Percentiles rank a stretch among this genome's conserved stretches.
Evolutionary conservation across 2,329 filamentous ascomycete genomes (phyloP).

Genomic region (Gaeumannomyces tritici): DNA sequence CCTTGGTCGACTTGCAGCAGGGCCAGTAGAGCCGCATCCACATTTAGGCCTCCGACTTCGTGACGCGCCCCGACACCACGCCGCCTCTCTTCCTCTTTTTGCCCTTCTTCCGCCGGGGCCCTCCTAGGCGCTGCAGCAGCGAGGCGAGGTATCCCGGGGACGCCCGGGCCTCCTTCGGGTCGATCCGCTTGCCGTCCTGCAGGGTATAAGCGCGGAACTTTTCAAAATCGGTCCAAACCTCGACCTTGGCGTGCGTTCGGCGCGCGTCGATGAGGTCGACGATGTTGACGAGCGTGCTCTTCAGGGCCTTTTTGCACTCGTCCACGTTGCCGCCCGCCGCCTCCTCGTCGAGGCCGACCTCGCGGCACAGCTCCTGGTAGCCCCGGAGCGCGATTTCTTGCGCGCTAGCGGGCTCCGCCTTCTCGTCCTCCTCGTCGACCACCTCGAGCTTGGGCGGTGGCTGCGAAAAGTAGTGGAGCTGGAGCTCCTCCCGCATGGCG

Average conservation of each 20-base stretch:
- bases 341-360: slow-evolving; percentile 15
- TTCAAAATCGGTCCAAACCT: slow-evolving; percentile 17
- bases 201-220: slow-evolving; percentile 16
- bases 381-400: slow-evolving; percentile 9
- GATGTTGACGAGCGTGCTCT: slow-evolving; percentile 20
- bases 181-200: slow-evolving; percentile 1
- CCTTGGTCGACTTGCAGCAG: no score
- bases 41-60: no score
- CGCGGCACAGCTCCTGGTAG: slow-evolving; percentile 17
- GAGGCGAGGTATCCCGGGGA: no score
- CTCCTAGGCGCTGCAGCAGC: no score
- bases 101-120: no score
- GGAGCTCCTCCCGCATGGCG: slow-evolving; percentile 18
- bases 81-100: no score
- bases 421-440: no score
- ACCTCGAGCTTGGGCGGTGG: slow-evolving; percentile 5
- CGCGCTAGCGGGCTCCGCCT: no score
- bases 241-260: slow-evolving; percentile 13
- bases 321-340: no score
- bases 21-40: no score
- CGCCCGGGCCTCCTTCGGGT: no score
- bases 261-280: slow-evolving; percentile 20
- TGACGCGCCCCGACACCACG: no score
- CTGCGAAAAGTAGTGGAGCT: slow-evolving; percentile 17
- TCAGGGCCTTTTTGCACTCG: slow-evolving; percentile 15